A percentile compares a stretch with the other conserved stretches of the same genome.
These are phyloP conservation scores for Monilinia fructigena DNA, from an alignment of 2,329 filamentous ascomycete genomes.

Conservation along the genomic window DNA sequence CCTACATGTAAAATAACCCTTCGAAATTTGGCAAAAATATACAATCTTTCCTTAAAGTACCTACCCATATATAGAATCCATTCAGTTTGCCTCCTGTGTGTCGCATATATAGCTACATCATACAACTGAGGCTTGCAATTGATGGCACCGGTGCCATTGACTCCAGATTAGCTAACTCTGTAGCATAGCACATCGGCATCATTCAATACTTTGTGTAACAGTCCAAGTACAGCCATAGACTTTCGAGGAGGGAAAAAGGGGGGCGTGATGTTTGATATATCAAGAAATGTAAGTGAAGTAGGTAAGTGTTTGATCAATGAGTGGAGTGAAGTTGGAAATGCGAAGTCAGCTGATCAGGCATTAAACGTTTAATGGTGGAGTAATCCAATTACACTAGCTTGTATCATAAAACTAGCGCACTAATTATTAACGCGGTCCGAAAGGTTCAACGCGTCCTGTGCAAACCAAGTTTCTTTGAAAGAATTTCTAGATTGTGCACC, in stretches of 20 bases:
- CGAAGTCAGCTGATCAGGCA: slow-evolving; percentile 10
- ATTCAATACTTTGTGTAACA: not conserved
- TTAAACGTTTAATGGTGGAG: slow-evolving; percentile 9
- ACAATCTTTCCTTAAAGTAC: not conserved
- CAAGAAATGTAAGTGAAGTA: too few relatives aligned
- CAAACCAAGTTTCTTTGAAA: not conserved
- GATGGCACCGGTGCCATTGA: not conserved
- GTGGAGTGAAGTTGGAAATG: slow-evolving; percentile 5
- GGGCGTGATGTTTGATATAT: too few relatives aligned
- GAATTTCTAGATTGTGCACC: not conserved
- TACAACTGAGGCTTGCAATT: too few relatives aligned
- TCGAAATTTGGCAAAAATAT: not conserved
- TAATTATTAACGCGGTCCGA: not conserved
- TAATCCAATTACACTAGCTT: not conserved
- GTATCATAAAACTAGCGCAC: not conserved
- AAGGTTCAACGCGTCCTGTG: slow-evolving; percentile 11
- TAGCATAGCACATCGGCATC: not conserved
- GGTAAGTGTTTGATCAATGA: not conserved
- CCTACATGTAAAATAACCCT: too few relatives aligned
- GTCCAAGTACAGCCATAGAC: not conserved
- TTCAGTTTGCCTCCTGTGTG: not conserved
- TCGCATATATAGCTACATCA: not conserved
- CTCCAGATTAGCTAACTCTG: not conserved
- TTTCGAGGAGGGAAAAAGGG: too few relatives aligned
- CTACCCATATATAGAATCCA: not conserved